These are phyloP conservation scores for Fusarium foetens DNA, from an alignment of 2,329 filamentous ascomycete genomes.

Conservation along the genomic window DNA sequence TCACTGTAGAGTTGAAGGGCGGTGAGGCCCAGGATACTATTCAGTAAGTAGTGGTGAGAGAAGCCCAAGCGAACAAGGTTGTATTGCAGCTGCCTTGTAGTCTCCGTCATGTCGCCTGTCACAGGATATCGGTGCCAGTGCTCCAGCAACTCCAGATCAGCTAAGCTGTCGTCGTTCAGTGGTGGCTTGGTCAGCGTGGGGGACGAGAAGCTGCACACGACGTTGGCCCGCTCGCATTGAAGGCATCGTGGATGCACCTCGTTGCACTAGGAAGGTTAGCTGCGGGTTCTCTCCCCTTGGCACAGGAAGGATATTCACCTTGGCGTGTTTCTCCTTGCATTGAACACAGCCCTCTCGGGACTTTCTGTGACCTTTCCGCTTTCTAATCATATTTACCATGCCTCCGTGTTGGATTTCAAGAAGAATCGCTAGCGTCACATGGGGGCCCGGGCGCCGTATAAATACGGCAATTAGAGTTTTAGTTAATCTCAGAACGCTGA, in stretches of 20 bases:
- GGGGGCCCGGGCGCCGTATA: background rate
- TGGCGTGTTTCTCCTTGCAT: background rate
- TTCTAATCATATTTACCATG: background rate
- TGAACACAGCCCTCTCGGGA: background rate
- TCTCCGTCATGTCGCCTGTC: background rate
- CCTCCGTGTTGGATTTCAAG: accelerated
- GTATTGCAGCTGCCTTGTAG: background rate
- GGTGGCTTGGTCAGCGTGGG: background rate
- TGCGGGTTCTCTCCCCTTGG: background rate
- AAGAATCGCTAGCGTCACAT: background rate
- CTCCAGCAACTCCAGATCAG: background rate
- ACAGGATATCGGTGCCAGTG: background rate
- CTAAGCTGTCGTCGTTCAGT: background rate
- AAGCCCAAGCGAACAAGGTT: background rate
- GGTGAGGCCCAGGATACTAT: background rate
- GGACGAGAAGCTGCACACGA: background rate
- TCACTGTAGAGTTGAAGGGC: background rate
- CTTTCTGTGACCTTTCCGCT: background rate
- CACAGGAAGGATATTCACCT: background rate
- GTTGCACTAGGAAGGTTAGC: background rate
- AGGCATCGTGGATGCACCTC: background rate
- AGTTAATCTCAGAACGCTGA: background rate
- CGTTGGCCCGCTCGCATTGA: background rate
- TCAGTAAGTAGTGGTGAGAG: background rate
- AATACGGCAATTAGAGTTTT: background rate